phyloP scores from a whole-genome alignment of 306 rosid species.

The Trifolium dubium region DNA sequence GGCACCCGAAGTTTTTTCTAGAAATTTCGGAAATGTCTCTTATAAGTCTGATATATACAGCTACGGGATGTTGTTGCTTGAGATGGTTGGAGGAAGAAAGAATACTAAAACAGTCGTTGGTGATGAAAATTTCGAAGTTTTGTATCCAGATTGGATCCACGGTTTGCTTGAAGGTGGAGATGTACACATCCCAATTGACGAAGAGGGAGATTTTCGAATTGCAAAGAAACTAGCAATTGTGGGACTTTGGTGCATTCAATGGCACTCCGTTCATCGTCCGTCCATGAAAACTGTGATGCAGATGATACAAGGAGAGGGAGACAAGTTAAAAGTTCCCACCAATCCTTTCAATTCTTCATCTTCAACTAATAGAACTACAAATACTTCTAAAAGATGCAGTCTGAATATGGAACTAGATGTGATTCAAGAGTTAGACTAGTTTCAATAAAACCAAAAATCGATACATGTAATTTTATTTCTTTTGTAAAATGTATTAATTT shows the following conservation, averaged over 20 bases:
- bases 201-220: background rate
- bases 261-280: background rate
- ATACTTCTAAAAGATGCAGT: background rate
- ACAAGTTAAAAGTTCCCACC: background rate
- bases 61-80: slow-evolving; percentile 1
- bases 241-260: slow-evolving; percentile 30
- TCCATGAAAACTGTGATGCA: slow-evolving; percentile 9
- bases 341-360: background rate
- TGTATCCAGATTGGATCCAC: slow-evolving; percentile 31
- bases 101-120: background rate
- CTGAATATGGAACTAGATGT: background rate
- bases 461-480: too few species aligned
- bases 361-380: background rate
- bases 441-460: too few species aligned
- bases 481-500: too few species aligned
- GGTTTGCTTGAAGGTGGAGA: slow-evolving; percentile 16
- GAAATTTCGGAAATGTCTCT: slow-evolving; percentile 18
- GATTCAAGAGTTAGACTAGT: background rate
- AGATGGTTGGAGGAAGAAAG: slow-evolving; percentile 25
- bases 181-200: background rate
- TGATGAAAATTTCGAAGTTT: background rate
- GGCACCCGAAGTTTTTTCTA: slow-evolving; percentile 26
- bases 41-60: slow-evolving; percentile 33
- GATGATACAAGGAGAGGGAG: slow-evolving; percentile 18
- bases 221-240: slow-evolving; percentile 4